Percentiles rank a stretch among this genome's conserved stretches.
These are phyloP conservation scores for Penicillium coprophilum DNA, from an alignment of 495 filamentous ascomycete species.

Conservation along the genomic window DNA sequence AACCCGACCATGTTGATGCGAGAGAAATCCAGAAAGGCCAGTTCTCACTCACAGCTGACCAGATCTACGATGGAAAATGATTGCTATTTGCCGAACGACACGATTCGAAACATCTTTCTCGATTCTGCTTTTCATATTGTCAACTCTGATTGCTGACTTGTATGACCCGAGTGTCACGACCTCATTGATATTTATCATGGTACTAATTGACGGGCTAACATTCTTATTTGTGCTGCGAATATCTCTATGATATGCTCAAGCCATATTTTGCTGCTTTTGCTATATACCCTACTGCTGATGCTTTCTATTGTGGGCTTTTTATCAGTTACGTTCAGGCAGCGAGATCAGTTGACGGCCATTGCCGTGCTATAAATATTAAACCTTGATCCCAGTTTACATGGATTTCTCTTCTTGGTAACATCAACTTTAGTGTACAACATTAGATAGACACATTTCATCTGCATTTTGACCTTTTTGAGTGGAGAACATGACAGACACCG, in stretches of 20 bases:
- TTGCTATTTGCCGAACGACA: background rate
- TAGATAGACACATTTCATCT: background rate
- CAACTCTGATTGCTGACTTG: background rate
- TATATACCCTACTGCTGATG: conserved; percentile 12
- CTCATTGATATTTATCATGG: background rate
- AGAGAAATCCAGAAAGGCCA: conserved; percentile 28
- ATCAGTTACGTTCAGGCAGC: background rate
- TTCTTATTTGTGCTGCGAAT: background rate
- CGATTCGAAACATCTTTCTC: background rate
- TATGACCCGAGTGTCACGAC: background rate
- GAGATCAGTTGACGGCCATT: background rate
- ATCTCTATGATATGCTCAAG: background rate
- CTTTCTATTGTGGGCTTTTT: background rate
- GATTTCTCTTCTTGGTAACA: background rate
- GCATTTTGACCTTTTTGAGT: too few species aligned
- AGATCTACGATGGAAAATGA: conserved; percentile 40
- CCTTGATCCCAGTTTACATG: background rate
- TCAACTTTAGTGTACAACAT: background rate
- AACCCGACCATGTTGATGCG: conserved; percentile 23
- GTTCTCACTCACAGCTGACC: conserved; percentile 26
- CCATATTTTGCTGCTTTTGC: background rate
- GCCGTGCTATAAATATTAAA: background rate
- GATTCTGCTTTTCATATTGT: background rate
- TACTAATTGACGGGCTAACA: background rate
- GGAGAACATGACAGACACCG: too few species aligned